Percentiles rank a stretch among this genome's conserved stretches.
Evolutionary conservation across 1,139 yeast genomes (phyloP).

Genomic region (Taiozyma sp.): DNA sequence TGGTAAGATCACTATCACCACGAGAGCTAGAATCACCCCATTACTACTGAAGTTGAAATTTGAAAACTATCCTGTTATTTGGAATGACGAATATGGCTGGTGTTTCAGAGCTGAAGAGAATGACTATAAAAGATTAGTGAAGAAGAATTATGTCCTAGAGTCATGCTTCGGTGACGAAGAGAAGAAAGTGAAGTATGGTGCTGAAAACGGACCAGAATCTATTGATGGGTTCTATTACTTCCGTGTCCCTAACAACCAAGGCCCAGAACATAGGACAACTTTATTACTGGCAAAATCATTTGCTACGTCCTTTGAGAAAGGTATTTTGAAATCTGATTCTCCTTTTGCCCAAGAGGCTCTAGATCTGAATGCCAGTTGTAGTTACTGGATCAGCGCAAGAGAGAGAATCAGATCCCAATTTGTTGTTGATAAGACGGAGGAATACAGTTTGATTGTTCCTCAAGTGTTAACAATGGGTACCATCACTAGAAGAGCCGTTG

Average conservation of each 20-base stretch:
- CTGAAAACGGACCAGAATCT: conserved; percentile 6
- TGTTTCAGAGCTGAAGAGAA: conserved; percentile 57
- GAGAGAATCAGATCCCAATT: conserved; percentile 80
- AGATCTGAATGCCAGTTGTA: conserved; percentile 66
- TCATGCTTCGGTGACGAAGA: conserved; percentile 23
- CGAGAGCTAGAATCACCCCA: conserved; percentile 74
- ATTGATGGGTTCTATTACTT: conserved; percentile 29
- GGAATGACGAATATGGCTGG: conserved; percentile 86
- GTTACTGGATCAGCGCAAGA: conserved; percentile 92
- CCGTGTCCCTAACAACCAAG: conserved; percentile 90
- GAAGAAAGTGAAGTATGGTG: conserved; percentile 8
- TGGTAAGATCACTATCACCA: conserved; percentile 49
- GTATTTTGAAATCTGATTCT: conserved; percentile 64
- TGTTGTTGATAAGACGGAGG: conserved; percentile 52
- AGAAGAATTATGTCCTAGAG: conserved; percentile 42
- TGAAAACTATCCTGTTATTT: conserved; percentile 78
- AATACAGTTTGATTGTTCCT: conserved; percentile 60
- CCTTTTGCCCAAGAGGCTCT: conserved; percentile 75
- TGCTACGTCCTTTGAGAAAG: conserved; percentile 66
- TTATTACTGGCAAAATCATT: conserved; percentile 78
- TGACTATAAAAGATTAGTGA: conserved; percentile 35
- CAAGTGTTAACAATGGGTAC: conserved; percentile 92
- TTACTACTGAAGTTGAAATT: conserved; percentile 70
- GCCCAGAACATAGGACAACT: conserved; percentile 69
- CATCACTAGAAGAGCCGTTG: conserved; percentile 92